Percentiles rank a stretch among this genome's conserved stretches.
Conservation (phyloP, 805 yeast genomes). For the Tetrapisispora taiwanensis region DNA sequence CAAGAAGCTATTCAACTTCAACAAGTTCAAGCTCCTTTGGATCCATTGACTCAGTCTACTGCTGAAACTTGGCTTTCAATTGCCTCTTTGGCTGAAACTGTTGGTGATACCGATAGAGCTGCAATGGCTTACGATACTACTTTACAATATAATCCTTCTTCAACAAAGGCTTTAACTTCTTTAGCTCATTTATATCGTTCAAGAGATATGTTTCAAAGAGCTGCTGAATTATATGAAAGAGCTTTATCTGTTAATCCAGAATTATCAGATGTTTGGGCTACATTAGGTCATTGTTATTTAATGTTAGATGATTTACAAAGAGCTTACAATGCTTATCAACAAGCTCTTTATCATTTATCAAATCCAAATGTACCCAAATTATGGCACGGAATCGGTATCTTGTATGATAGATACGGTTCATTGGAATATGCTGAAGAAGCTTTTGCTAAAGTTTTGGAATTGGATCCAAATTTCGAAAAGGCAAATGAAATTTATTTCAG, state of each 20-base stretch:
- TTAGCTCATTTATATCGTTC: slow-evolving; percentile 83
- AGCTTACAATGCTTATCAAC: slow-evolving; percentile 94
- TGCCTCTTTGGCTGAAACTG: slow-evolving; percentile 79
- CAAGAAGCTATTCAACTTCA: slow-evolving; percentile 16
- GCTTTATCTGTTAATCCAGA: slow-evolving; percentile 74
- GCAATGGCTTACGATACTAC: slow-evolving; percentile 82
- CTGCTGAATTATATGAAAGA: slow-evolving; percentile 87
- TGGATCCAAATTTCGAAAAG: slow-evolving; percentile 93
- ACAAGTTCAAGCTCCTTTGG: slow-evolving; percentile 17
- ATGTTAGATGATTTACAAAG: slow-evolving; percentile 94
- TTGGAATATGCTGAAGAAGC: slow-evolving; percentile 98
- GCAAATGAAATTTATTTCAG: slow-evolving; percentile 94
- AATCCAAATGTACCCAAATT: slow-evolving; percentile 93
- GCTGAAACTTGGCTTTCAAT: slow-evolving; percentile 83
- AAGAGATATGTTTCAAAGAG: slow-evolving; percentile 83
- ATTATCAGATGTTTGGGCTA: slow-evolving; percentile 95
- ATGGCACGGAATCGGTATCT: slow-evolving; percentile 97
- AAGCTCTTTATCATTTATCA: slow-evolving; percentile 81
- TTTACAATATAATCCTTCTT: slow-evolving; percentile 73
- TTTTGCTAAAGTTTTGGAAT: slow-evolving; percentile 86
- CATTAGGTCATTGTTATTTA: slow-evolving; percentile 89
- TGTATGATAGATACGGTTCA: slow-evolving; percentile 93
- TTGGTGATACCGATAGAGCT: slow-evolving; percentile 85
- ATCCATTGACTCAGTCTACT: slow-evolving; percentile 41
- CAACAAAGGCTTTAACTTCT: slow-evolving; percentile 74